phyloP scores from a whole-genome alignment of 2,329 filamentous ascomycete genomes.

The Phaeosphaeria sp. region DNA sequence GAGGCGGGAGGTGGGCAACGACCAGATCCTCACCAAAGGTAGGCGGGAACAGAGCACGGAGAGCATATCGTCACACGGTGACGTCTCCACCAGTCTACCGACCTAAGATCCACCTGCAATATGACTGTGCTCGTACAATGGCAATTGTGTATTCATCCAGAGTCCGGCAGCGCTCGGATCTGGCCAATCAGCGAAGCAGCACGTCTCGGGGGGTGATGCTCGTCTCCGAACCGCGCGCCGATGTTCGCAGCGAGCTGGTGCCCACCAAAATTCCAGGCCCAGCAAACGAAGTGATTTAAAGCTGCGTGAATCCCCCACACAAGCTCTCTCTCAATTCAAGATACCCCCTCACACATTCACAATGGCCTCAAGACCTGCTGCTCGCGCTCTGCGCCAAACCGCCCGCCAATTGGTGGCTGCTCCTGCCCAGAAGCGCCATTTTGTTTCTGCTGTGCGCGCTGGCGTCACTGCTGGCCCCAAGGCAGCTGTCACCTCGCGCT shows the following conservation, averaged over 20 bases:
- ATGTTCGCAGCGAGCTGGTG: conserved; percentile 9
- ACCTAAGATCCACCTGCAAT: not conserved
- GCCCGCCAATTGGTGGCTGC: conserved; percentile 62
- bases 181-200: conserved; percentile 4
- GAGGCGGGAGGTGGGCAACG: no score
- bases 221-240: conserved; percentile 8
- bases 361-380: conserved; percentile 81
- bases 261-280: conserved; percentile 16
- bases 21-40: not conserved
- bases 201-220: conserved; percentile 1
- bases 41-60: not conserved
- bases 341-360: conserved; percentile 52
- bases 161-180: conserved; percentile 1
- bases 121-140: conserved; percentile 2
- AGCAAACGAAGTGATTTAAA: conserved; percentile 32
- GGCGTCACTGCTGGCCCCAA: conserved; percentile 55
- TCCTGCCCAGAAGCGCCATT: conserved; percentile 62
- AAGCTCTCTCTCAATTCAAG: conserved; percentile 26
- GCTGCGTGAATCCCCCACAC: conserved; percentile 26
- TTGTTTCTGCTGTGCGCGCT: conserved; percentile 62
- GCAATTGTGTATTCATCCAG: conserved; percentile 1
- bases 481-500: conserved; percentile 52
- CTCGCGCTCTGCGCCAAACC: conserved; percentile 64
- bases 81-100: not conserved
- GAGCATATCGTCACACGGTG: not conserved